Conservation (phyloP, 2,329 filamentous ascomycete species). For the Botrytis porri region DNA sequence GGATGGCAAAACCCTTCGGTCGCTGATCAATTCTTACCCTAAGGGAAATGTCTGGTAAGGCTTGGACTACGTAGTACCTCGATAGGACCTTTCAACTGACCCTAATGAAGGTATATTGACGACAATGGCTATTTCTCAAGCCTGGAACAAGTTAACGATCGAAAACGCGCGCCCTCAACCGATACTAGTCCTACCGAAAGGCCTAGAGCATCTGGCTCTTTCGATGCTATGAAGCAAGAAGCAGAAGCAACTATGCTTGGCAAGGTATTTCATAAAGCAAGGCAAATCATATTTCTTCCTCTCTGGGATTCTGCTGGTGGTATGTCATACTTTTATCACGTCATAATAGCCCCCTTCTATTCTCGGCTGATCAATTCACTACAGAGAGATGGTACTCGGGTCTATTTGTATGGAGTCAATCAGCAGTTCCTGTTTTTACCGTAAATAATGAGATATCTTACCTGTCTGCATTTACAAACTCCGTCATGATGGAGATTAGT, state of each 20-base stretch:
- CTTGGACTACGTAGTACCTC: not conserved
- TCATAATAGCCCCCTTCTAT: not conserved
- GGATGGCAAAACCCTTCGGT: slow-evolving; percentile 31
- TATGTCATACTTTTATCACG: slow-evolving; percentile 14
- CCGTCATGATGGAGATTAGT: slow-evolving; percentile 22
- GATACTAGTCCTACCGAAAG: slow-evolving; percentile 20
- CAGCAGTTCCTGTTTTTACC: slow-evolving; percentile 29
- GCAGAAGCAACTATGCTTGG: slow-evolving; percentile 33
- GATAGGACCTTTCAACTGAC: not conserved
- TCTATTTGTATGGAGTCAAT: slow-evolving; percentile 39
- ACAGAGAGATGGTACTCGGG: slow-evolving; percentile 33
- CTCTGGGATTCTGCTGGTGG: slow-evolving; percentile 35
- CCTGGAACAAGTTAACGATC: slow-evolving; percentile 30
- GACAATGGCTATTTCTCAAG: slow-evolving; percentile 36
- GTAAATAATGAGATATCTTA: slow-evolving; percentile 37
- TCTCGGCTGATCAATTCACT: not conserved
- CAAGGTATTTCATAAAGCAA: slow-evolving; percentile 32
- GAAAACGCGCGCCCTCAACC: slow-evolving; percentile 6
- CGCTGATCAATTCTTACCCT: slow-evolving; percentile 33
- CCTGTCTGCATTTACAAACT: slow-evolving; percentile 40
- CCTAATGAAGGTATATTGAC: slow-evolving; percentile 25
- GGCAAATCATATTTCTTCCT: slow-evolving; percentile 36
- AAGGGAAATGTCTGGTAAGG: slow-evolving; percentile 36
- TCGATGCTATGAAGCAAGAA: slow-evolving; percentile 26
- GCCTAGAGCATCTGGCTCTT: slow-evolving; percentile 16